Evolutionary conservation across 805 yeast species (phyloP), one percentile per base, ranked within the genome.

Genomic region (Sugiyamaella qingdaonensis): DNA sequence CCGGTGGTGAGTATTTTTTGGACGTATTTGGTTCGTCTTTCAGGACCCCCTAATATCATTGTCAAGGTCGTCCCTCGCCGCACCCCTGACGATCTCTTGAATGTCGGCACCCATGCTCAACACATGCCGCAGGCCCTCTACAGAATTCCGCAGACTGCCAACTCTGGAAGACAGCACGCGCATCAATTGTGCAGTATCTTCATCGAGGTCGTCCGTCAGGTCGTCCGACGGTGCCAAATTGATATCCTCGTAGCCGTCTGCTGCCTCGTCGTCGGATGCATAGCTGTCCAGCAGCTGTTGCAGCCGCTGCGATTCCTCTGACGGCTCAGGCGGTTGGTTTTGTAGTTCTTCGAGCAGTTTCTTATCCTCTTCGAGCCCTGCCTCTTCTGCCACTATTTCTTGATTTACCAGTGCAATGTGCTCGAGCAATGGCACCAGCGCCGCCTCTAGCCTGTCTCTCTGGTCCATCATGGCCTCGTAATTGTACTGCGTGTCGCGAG

Each of bases 341-440:
- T 10, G 19, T 29, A 47, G 14, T 4, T 11, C 4, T 16, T 35
- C 31, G 4, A 47, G 29, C 16, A 14, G 35, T 13, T 10, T 33
- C 27, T 47, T 37, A 18, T 47, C 50, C 29, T 35, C 50, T 24
- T 35, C 44, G 16, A 47, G 19, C 14, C 35, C 21, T 18, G 19
- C 35, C 36, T 46, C 47, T 35, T 54, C 56, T 1, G 21, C 9
- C 10, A 46, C 45, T 2, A 57, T 29, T 44, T 54, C 54, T 16
- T 34, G 21, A 4, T 51, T 31, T n/a, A 51, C 52, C 10, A 47
- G 19, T 4, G 52, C 29, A 8, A 51, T 49, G 34, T 59, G 61
- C 32, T 55, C 60, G 41, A 50, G 13, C 37, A 54, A 33, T 7
- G 60, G 60, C 45, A 51, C 47, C 36, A 55, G 42, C 13, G 49